Evolutionary conservation across 441 rosid genomes (phyloP).

Genomic region (Metrosideros polymorpha): DNA sequence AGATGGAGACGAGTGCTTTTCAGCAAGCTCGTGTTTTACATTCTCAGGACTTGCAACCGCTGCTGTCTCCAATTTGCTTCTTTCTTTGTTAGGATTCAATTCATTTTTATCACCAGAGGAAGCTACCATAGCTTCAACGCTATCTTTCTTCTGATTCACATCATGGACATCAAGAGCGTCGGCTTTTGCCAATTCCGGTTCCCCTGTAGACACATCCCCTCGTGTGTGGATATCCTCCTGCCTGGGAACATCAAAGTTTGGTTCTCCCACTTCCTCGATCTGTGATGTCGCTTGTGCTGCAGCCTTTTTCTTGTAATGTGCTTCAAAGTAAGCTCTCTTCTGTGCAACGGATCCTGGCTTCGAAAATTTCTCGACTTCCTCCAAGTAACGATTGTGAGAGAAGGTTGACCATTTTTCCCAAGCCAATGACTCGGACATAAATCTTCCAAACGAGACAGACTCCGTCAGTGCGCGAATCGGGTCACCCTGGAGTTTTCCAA

Average conservation of each 20-base stretch:
- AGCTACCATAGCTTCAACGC: conserved; percentile 8
- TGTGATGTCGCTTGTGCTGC: conserved; percentile 39
- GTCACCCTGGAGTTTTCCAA: conserved; percentile 36
- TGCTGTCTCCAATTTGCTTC: background rate
- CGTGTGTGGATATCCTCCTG: background rate
- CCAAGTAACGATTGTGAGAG: conserved; percentile 83
- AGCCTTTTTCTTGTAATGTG: conserved; percentile 75
- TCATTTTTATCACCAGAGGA: conserved; percentile 2
- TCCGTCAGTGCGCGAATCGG: conserved; percentile 55
- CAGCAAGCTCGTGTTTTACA: conserved; percentile 4
- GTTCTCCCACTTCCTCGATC: conserved; percentile 18
- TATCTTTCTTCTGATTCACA: conserved; percentile 12
- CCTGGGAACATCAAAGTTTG: background rate
- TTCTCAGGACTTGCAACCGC: conserved; percentile 9
- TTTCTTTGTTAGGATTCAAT: background rate
- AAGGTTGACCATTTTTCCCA: conserved; percentile 98
- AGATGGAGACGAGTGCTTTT: conserved; percentile 2
- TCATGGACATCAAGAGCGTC: background rate
- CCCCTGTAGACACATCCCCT: background rate
- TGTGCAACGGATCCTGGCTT: conserved; percentile 93
- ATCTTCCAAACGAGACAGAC: conserved; percentile 89
- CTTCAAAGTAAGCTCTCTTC: conserved; percentile 88
- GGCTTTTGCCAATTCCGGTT: conserved; percentile 5
- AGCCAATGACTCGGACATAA: conserved; percentile 58
- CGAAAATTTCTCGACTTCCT: conserved; percentile 78